phyloP scores from a whole-genome alignment of 2,329 filamentous ascomycete genomes.

The Talaromyces sp. region DNA sequence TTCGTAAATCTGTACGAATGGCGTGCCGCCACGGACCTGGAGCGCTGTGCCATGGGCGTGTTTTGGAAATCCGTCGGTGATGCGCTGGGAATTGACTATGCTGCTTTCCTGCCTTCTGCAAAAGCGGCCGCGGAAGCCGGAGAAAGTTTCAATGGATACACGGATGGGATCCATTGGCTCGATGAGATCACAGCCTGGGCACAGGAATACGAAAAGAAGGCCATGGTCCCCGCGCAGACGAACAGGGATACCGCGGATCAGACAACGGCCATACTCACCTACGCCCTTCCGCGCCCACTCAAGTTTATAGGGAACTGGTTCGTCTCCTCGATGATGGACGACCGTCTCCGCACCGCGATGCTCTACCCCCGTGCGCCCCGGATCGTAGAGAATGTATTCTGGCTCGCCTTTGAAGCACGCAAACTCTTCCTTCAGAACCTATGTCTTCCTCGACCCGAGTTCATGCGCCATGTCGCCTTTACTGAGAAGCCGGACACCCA shows the following conservation, averaged over 20 bases:
- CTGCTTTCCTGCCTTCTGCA: constrained; percentile 11
- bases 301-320: constrained; percentile 50
- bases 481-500: constrained; percentile 51
- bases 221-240: constrained; percentile 54
- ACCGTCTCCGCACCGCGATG: constrained; percentile 63
- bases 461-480: constrained; percentile 37
- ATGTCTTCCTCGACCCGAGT: constrained; percentile 54
- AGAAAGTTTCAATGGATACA: constrained; percentile 37
- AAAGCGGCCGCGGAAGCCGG: constrained; percentile 32
- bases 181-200: constrained; percentile 52
- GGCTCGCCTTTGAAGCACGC: constrained; percentile 50
- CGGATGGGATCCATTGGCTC: constrained; percentile 52
- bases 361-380: constrained; percentile 48
- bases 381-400: constrained; percentile 39
- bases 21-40: constrained; percentile 64
- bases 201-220: constrained; percentile 55
- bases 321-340: constrained; percentile 61
- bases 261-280: constrained; percentile 60
- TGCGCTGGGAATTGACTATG: constrained; percentile 61
- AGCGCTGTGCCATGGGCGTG: constrained; percentile 63
- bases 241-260: constrained; percentile 55
- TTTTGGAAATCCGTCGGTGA: constrained; percentile 71
- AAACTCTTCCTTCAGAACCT: constrained; percentile 58
- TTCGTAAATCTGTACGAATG: constrained; percentile 68
- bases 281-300: constrained; percentile 48